Conservation (phyloP, 768 basidiomycete species). For the Hygrocybe punicea region DNA sequence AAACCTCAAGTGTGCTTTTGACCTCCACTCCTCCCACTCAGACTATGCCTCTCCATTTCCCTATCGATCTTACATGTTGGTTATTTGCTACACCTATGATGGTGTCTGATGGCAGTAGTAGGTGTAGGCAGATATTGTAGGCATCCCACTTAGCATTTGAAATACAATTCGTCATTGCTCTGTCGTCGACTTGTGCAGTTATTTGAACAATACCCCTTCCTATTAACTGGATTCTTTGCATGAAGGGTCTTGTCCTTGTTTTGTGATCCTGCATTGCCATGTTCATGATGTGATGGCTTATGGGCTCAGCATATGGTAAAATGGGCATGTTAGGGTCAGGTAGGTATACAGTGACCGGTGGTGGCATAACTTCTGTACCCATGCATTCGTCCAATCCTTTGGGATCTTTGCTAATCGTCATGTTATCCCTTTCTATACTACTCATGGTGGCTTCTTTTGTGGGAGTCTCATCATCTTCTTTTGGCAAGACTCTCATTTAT, state of each 20-base stretch:
- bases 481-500: neutral
- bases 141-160: neutral
- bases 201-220: neutral
- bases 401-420: neutral
- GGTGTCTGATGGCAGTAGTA: neutral
- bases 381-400: neutral
- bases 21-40: neutral
- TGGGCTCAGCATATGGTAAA: neutral
- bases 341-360: neutral
- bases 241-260: neutral
- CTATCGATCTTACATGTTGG: neutral
- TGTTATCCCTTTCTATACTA: neutral
- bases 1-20: neutral
- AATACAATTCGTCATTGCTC: neutral
- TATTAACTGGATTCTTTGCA: neutral
- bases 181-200: neutral
- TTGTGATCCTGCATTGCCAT: neutral
- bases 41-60: neutral
- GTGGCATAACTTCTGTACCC: neutral
- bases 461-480: neutral
- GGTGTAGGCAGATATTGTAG: neutral
- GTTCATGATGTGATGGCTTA: neutral
- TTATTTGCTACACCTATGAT: neutral
- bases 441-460: neutral
- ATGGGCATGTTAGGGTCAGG: neutral